phyloP scores from a whole-genome alignment of 1,139 yeast genomes.

The Yamadazyma membranifaciens region DNA sequence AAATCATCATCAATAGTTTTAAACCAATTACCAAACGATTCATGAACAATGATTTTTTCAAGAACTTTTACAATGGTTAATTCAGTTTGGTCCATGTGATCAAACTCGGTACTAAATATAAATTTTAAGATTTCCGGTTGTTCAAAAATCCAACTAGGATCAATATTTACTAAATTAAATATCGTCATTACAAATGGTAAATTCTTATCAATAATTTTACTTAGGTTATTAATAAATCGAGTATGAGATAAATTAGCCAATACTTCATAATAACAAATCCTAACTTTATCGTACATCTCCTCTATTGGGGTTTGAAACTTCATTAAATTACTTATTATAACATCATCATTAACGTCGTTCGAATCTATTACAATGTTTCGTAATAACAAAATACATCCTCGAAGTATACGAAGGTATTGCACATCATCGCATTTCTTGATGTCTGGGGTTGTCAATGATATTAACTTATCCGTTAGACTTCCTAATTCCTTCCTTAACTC shows the following conservation, averaged over 20 bases:
- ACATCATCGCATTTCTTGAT: conserved; percentile 4
- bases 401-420: conserved; percentile 5
- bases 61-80: not conserved
- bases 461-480: not conserved
- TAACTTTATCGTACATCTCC: conserved; percentile 15
- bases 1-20: not conserved
- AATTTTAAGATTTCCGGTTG: not conserved
- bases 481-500: not conserved
- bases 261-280: conserved; percentile 20
- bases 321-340: not conserved
- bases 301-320: not conserved
- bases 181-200: conserved; percentile 11
- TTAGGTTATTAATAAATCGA: conserved; percentile 4
- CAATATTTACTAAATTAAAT: conserved; percentile 10
- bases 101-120: conserved; percentile 4
- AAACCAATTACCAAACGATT: conserved; percentile 24
- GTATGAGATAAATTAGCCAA: conserved; percentile 21
- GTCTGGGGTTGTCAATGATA: conserved; percentile 1
- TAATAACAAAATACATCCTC: conserved; percentile 8
- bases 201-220: conserved; percentile 6
- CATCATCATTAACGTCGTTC: not conserved
- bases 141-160: conserved; percentile 9
- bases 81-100: conserved; percentile 1
- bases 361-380: conserved; percentile 3
- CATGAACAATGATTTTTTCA: conserved; percentile 12